Evolutionary conservation across 2,329 filamentous ascomycete species (phyloP), one percentile per base, ranked within the genome.

Genomic region (Mollisia scopiformis): DNA sequence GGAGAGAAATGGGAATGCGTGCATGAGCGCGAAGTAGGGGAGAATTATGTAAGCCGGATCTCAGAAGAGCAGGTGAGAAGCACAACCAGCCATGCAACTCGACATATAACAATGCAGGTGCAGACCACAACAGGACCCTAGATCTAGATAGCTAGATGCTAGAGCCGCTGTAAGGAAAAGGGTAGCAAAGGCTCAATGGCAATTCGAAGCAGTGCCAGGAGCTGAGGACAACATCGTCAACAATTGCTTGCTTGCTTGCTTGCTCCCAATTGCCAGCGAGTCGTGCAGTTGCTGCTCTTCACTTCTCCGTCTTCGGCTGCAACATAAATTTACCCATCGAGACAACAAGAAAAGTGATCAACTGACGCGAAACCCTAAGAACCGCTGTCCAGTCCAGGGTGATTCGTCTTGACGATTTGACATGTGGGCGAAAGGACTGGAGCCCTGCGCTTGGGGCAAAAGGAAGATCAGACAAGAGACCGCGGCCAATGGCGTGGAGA

Each of bases 371-470:
- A 25, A 10, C 8, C 2, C 7, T 19, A 35, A 28, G n/a, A n/a
- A 37, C 8, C 39, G 49, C 13, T 21, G 28, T 1, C 2, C 28
- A 5, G 50, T 49, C 53, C 57, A 51, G 52, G 59, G 28, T 14
- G 13, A 10, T 11, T 31, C 31, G n/a, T 28, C 21, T n/a, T 23
- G 6, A 35, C 10, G 30, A n/a, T 39, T 54, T n/a, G 35, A 51
- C 59, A 57, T 57, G 59, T 61, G 59, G 58, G 54, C 46, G n/a
- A 25, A 50, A 19, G 54, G 35, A 57, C 50, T 61, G 59, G 59
- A 57, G 54, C 27, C 46, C 11, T 54, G 43, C 19, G 30, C 31
- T 54, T 54, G 39, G 25, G 31, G n/a, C 21, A 33, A 33, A 59
- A 31, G 25, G 13, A 43, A 39, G 28, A 54, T 61, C 21, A 37